Conservation (phyloP, 2,329 filamentous ascomycete species). For the Ophiocordyceps camponoti-leonardi region DNA sequence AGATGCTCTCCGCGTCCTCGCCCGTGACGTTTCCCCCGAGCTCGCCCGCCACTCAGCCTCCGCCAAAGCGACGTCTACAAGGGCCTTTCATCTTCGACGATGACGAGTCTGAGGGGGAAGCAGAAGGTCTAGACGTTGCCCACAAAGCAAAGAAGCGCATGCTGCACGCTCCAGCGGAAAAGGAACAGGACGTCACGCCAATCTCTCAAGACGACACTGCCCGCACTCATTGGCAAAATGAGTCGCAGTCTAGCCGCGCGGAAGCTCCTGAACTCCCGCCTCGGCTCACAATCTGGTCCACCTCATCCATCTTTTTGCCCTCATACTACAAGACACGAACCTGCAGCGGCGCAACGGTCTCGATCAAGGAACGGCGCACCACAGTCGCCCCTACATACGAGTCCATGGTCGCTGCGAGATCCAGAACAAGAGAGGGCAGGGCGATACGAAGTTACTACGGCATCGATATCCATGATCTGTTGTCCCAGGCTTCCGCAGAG, state of each 20-base stretch:
- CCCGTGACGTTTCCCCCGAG: slow-evolving; percentile 37
- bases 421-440: slow-evolving; percentile 46
- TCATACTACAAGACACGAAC: slow-evolving; percentile 22
- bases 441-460: slow-evolving; percentile 74
- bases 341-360: slow-evolving; percentile 37
- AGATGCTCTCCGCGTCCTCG: slow-evolving; percentile 43
- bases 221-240: neutral
- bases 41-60: slow-evolving; percentile 20
- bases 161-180: slow-evolving; percentile 9
- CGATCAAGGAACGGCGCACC: slow-evolving; percentile 36
- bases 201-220: slow-evolving; percentile 1
- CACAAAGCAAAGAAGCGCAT: slow-evolving; percentile 15
- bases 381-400: slow-evolving; percentile 38
- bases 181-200: neutral
- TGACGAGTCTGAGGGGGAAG: slow-evolving; percentile 13
- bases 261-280: neutral
- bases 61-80: slow-evolving; percentile 16
- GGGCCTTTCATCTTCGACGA: slow-evolving; percentile 23
- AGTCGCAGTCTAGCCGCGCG: neutral
- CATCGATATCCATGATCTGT: slow-evolving; percentile 71
- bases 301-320: neutral
- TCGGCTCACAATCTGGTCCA: neutral
- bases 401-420: slow-evolving; percentile 49
- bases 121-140: neutral
- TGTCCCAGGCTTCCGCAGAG: slow-evolving; percentile 53